A percentile compares a stretch with the other conserved stretches of the same genome.
Evolutionary conservation across 805 yeast genomes (phyloP).

Genomic region (Candida nanaspora): DNA sequence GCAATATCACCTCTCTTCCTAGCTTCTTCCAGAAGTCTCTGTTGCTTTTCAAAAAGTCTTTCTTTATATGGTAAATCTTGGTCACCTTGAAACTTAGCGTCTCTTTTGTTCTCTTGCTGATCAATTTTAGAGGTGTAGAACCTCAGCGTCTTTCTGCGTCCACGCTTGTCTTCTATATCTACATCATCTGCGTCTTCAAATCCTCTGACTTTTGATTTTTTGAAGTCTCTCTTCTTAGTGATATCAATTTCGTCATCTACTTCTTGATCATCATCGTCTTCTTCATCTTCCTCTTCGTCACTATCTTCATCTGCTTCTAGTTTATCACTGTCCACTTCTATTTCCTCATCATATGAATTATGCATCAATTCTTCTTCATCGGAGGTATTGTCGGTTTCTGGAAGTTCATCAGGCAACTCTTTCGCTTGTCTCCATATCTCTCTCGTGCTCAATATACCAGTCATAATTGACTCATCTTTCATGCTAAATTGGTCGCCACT

Average conservation of each 20-base stretch:
- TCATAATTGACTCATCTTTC: slow-evolving; percentile 90
- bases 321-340: slow-evolving; percentile 10
- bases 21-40: slow-evolving; percentile 81
- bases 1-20: slow-evolving; percentile 67
- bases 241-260: slow-evolving; percentile 52
- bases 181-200: slow-evolving; percentile 72
- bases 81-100: slow-evolving; percentile 68
- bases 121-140: slow-evolving; percentile 97
- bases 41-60: slow-evolving; percentile 84
- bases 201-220: slow-evolving; percentile 24
- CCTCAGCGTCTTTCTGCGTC: slow-evolving; percentile 74
- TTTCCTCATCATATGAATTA: slow-evolving; percentile 12
- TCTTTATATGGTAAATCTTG: slow-evolving; percentile 88
- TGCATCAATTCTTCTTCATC: slow-evolving; percentile 19
- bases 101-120: slow-evolving; percentile 62
- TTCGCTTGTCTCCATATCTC: slow-evolving; percentile 87
- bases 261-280: slow-evolving; percentile 29
- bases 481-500: slow-evolving; percentile 46
- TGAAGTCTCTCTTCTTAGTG: slow-evolving; percentile 45
- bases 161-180: slow-evolving; percentile 79
- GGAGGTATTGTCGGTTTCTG: slow-evolving; percentile 19
- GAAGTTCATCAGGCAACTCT: slow-evolving; percentile 33
- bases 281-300: slow-evolving; percentile 7
- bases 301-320: slow-evolving; percentile 4
- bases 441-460: slow-evolving; percentile 68